These are phyloP conservation scores for Phanerochaete sordida DNA, from an alignment of 768 basidiomycete genomes.

Conservation along the genomic window DNA sequence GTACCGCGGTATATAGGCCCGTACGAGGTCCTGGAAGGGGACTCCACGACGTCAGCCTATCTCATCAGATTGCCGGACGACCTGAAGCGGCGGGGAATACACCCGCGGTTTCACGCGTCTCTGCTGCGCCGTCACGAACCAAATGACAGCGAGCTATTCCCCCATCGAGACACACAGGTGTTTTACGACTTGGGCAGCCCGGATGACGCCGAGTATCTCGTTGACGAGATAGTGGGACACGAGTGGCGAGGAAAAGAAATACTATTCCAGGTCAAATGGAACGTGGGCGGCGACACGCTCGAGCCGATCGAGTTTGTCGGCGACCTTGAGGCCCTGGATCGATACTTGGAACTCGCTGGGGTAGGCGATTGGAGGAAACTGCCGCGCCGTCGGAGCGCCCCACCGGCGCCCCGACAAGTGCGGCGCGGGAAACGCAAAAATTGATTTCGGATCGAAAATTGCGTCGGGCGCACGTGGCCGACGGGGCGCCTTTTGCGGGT, in stretches of 20 bases:
- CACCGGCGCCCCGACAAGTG: too few relatives aligned
- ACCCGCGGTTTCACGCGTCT: slow-evolving; percentile 33
- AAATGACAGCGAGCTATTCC: slow-evolving; percentile 34
- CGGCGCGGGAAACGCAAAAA: too few relatives aligned
- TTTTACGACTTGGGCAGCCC: slow-evolving; percentile 36
- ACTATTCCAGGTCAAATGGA: slow-evolving; percentile 14
- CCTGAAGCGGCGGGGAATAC: slow-evolving; percentile 23
- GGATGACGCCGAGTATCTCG: slow-evolving; percentile 34
- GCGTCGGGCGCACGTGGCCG: too few relatives aligned
- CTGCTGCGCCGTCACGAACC: slow-evolving; percentile 26
- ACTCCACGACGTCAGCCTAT: slow-evolving; percentile 23
- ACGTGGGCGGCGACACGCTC: too few relatives aligned
- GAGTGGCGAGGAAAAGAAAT: slow-evolving; percentile 1
- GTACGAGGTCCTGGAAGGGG: slow-evolving; percentile 22
- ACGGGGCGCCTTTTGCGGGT: too few relatives aligned
- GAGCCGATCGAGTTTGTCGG: too few relatives aligned
- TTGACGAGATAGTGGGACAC: slow-evolving; percentile 31
- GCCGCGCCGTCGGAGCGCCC: too few relatives aligned
- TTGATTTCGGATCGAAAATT: too few relatives aligned
- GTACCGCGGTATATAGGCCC: slow-evolving; percentile 38
- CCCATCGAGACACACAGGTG: slow-evolving; percentile 19
- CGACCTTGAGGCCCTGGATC: too few relatives aligned
- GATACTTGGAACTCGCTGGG: too few relatives aligned
- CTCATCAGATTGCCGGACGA: slow-evolving; percentile 28
- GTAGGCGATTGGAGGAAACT: too few relatives aligned